These are phyloP conservation scores for Auxenochlorella pyrenoidosa DNA, from an alignment of 139 green algal genomes.

Conservation along the genomic window DNA sequence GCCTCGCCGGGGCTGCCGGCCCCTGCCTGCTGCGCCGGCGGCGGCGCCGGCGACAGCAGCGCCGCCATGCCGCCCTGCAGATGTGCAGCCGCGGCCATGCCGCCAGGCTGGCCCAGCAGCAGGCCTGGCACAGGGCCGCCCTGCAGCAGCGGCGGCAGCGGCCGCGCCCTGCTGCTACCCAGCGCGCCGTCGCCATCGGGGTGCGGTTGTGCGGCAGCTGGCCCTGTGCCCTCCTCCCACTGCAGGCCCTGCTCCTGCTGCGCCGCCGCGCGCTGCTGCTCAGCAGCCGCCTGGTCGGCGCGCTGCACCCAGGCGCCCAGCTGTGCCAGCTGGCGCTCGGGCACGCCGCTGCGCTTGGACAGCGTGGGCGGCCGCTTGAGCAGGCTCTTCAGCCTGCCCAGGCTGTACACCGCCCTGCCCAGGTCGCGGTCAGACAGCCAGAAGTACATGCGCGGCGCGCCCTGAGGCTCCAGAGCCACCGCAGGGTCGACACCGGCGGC, in stretches of 20 bases:
- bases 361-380: constrained; percentile 48
- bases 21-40: neutral
- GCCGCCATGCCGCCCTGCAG: neutral
- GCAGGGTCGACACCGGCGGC: neutral
- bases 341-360: constrained; percentile 38
- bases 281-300: constrained; percentile 6
- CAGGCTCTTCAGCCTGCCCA: constrained; percentile 48
- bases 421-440: constrained; percentile 40
- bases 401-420: neutral
- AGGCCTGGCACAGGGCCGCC: neutral
- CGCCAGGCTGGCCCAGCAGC: constrained; percentile 8
- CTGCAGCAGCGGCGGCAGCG: constrained; percentile 23
- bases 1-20: neutral
- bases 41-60: neutral
- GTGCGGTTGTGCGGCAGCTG: neutral
- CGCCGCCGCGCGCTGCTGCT: constrained; percentile 14
- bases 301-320: constrained; percentile 37
- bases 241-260: constrained; percentile 6
- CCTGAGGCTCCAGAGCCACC: neutral
- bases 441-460: constrained; percentile 39
- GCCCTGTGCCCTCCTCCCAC: neutral
- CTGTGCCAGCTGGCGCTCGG: constrained; percentile 37
- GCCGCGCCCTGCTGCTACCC: neutral
- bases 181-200: neutral
- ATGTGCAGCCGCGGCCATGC: neutral